Evolutionary conservation across 805 yeast genomes (phyloP).

Genomic region (Candida lessepsii): DNA sequence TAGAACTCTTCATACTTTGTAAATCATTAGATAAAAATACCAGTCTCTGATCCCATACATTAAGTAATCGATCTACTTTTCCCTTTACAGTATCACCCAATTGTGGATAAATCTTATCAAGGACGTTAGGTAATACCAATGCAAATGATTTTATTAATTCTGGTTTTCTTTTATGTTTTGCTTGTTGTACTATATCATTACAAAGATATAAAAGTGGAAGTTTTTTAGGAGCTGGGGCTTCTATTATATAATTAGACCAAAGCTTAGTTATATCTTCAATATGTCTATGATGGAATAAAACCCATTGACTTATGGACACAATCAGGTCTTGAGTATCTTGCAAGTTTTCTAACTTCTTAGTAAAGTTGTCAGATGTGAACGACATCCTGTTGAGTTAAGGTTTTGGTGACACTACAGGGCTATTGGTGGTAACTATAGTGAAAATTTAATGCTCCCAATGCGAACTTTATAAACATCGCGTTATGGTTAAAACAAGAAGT

Average conservation of each 20-base stretch:
- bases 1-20: conserved; percentile 23
- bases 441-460: background rate
- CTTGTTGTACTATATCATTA: conserved; percentile 81
- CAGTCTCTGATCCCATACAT: conserved; percentile 56
- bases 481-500: conserved; percentile 16
- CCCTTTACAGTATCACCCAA: conserved; percentile 40
- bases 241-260: conserved; percentile 34
- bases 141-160: conserved; percentile 62
- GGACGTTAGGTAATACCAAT: conserved; percentile 42
- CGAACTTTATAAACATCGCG: background rate
- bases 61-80: conserved; percentile 50
- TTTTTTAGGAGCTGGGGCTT: conserved; percentile 29
- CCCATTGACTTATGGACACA: conserved; percentile 48
- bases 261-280: conserved; percentile 31
- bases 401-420: background rate
- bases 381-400: no score
- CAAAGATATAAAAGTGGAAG: conserved; percentile 66
- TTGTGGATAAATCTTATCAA: conserved; percentile 29
- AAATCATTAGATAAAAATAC: conserved; percentile 39
- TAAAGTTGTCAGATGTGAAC: conserved; percentile 33
- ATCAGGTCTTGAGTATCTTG: conserved; percentile 48
- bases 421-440: background rate
- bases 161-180: conserved; percentile 57
- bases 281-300: conserved; percentile 44
- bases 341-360: conserved; percentile 34